phyloP scores from a whole-genome alignment of 2,329 filamentous ascomycete species.

The Exophiala dermatitidis region DNA sequence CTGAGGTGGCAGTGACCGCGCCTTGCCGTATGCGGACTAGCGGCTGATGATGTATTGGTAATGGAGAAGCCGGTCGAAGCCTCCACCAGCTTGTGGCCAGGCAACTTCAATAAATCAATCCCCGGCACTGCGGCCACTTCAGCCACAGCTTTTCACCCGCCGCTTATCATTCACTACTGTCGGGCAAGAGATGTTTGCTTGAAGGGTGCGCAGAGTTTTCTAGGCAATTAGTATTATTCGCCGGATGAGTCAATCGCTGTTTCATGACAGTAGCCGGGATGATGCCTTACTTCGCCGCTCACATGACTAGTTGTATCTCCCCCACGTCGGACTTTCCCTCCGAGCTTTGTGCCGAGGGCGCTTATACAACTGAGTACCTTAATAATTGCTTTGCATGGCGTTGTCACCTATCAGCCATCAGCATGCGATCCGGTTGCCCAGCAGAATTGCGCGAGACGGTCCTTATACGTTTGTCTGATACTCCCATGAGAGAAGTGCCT shows the following conservation, averaged over 20 bases:
- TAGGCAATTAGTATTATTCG: background rate
- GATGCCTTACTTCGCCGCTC: background rate
- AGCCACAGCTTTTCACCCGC: background rate
- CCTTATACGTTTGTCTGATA: background rate
- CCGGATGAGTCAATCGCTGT: background rate
- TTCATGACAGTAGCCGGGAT: background rate
- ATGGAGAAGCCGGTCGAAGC: background rate
- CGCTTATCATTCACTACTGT: background rate
- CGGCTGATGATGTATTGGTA: background rate
- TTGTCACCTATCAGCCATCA: no score
- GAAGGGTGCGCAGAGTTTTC: background rate
- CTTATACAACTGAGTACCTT: background rate
- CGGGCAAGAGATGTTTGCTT: background rate
- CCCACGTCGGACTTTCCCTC: background rate
- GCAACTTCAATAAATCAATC: background rate
- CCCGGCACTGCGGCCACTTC: background rate
- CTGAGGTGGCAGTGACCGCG: conserved; percentile 1
- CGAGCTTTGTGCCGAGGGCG: background rate
- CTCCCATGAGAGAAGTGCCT: background rate
- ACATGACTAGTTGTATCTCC: background rate
- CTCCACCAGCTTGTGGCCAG: conserved; percentile 1
- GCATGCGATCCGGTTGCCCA: no score
- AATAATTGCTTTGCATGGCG: no score
- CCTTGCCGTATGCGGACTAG: background rate
- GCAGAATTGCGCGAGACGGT: background rate